A percentile compares a stretch with the other conserved stretches of the same genome.
These are phyloP conservation scores for Mixia osmundae DNA, from an alignment of 1,284 basidiomycete species.

Conservation along the genomic window DNA sequence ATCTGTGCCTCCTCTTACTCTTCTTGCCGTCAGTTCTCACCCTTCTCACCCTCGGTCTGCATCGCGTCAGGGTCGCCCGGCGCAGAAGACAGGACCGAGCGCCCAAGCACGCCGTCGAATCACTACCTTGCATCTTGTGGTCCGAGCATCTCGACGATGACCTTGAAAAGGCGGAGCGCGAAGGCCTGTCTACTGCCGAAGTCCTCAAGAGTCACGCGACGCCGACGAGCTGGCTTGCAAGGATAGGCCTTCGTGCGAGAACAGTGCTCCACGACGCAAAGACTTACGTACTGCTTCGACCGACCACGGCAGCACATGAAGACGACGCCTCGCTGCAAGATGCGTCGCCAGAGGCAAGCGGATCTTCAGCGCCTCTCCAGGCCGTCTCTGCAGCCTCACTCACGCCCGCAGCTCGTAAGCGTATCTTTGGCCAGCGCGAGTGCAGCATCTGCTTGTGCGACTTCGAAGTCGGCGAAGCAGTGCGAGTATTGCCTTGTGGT, in stretches of 20 bases:
- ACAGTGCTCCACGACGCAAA: too few relatives aligned
- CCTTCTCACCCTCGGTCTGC: slow-evolving; percentile 51
- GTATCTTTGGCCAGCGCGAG: slow-evolving; percentile 26
- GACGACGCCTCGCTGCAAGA: background rate
- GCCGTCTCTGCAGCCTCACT: slow-evolving; percentile 8
- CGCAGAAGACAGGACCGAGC: slow-evolving; percentile 55
- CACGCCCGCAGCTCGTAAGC: too few relatives aligned
- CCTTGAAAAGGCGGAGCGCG: slow-evolving; percentile 1
- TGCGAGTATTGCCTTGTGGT: slow-evolving; percentile 66
- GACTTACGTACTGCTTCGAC: too few relatives aligned
- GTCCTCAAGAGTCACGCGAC: too few relatives aligned
- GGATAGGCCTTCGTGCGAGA: too few relatives aligned
- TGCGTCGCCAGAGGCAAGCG: background rate
- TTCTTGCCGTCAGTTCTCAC: slow-evolving; percentile 56
- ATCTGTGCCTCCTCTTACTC: slow-evolving; percentile 42
- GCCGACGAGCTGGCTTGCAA: background rate
- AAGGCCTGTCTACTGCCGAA: too few relatives aligned
- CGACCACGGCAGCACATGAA: background rate
- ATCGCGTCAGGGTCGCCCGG: slow-evolving; percentile 47
- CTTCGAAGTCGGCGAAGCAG: slow-evolving; percentile 58
- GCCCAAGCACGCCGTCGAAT: slow-evolving; percentile 46
- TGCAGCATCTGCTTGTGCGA: slow-evolving; percentile 73
- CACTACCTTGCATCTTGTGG: slow-evolving; percentile 55
- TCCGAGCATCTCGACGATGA: slow-evolving; percentile 28
- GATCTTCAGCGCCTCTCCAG: background rate